These are phyloP conservation scores for Hypomyces rosellus DNA, from an alignment of 2,329 filamentous ascomycete genomes.

Conservation along the genomic window DNA sequence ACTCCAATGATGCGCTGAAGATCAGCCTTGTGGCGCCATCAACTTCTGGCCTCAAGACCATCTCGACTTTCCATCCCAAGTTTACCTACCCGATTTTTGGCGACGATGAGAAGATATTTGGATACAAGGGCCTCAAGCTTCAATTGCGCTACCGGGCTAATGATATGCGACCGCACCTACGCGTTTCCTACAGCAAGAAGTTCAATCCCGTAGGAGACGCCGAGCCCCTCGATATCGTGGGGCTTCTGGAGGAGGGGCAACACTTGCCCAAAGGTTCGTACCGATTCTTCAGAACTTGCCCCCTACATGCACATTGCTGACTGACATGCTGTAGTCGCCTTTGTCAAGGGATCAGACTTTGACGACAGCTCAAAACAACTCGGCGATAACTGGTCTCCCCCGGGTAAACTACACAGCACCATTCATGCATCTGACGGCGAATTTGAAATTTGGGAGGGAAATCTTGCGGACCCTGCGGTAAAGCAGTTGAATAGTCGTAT, in stretches of 20 bases:
- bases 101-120: conserved; percentile 86
- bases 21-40: conserved; percentile 53
- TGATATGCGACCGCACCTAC: conserved; percentile 73
- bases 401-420: conserved; percentile 63
- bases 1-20: conserved; percentile 56
- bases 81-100: conserved; percentile 92
- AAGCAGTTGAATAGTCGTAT: conserved; percentile 69
- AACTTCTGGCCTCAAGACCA: conserved; percentile 44
- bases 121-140: conserved; percentile 77
- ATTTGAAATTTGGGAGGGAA: conserved; percentile 83
- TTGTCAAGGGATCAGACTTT: conserved; percentile 56
- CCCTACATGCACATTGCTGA: not conserved
- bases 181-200: conserved; percentile 65
- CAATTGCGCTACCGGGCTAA: conserved; percentile 59
- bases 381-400: conserved; percentile 55
- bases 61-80: conserved; percentile 70
- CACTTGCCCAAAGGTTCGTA: conserved; percentile 62
- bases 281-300: not conserved
- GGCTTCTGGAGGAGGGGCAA: conserved; percentile 53
- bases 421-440: conserved; percentile 56
- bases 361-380: conserved; percentile 48
- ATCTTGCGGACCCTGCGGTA: conserved; percentile 62
- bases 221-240: conserved; percentile 62
- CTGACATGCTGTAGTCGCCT: conserved; percentile 49
- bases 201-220: conserved; percentile 63